phyloP scores from a whole-genome alignment of 2,329 filamentous ascomycete genomes.

The Ascochyta fabae region DNA sequence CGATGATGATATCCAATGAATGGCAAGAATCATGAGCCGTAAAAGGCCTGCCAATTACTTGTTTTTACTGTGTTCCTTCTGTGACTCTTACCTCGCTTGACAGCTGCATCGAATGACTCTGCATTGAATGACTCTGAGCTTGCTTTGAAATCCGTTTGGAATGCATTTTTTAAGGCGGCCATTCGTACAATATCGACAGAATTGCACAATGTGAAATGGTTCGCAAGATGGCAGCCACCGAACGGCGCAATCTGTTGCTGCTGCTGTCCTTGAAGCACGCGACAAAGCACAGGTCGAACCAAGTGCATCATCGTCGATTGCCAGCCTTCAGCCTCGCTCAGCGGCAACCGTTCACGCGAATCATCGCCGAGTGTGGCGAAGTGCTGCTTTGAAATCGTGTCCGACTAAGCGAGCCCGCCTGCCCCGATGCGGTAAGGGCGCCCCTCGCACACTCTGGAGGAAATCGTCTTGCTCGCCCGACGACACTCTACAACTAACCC shows the following conservation, averaged over 20 bases:
- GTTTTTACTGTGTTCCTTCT: conserved; percentile 8
- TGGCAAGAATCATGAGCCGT: conserved; percentile 33
- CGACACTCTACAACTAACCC: conserved; percentile 16
- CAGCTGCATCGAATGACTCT: neutral
- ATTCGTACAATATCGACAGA: neutral
- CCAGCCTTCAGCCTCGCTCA: neutral
- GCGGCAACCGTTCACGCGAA: neutral
- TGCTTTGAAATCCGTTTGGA: conserved; percentile 11
- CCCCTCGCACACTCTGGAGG: neutral
- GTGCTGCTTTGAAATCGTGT: conserved; percentile 9
- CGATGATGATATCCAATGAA: conserved; percentile 38
- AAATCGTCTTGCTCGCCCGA: conserved; percentile 14
- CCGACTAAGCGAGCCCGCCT: conserved; percentile 10
- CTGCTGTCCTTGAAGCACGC: neutral
- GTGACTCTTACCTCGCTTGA: conserved; percentile 7
- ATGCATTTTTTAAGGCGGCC: conserved; percentile 1
- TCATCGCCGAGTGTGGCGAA: neutral
- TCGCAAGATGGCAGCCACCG: neutral
- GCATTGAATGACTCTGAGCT: neutral
- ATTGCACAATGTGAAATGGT: neutral
- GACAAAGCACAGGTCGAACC: neutral
- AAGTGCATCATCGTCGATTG: neutral
- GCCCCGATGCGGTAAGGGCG: neutral
- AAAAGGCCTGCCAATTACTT: conserved; percentile 12
- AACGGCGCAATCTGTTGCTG: neutral